phyloP scores from a whole-genome alignment of 352 stramenopile species.

The Pythium rhizo-oryzae region DNA sequence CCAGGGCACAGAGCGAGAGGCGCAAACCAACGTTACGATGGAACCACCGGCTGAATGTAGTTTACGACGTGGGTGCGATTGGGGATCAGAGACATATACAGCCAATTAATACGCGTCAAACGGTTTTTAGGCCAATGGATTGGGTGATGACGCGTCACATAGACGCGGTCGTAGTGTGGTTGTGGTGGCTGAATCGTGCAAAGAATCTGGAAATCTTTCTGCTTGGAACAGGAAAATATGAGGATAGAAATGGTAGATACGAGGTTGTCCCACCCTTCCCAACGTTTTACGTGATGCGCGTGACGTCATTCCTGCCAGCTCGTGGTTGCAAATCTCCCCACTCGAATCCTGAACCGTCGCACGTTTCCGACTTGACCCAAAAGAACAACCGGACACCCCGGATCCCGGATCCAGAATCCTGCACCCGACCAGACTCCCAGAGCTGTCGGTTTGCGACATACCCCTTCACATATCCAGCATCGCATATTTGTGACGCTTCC shows the following conservation, averaged over 20 bases:
- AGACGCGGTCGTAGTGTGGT: constrained; percentile 8
- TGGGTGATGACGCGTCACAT: constrained; percentile 8
- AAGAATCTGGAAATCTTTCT: constrained; percentile 19
- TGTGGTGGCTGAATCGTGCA: constrained; percentile 22
- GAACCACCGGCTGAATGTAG: constrained; percentile 6
- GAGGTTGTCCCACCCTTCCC: constrained; percentile 7
- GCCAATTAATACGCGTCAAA: constrained; percentile 11
- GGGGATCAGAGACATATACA: not conserved
- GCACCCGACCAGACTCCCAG: too few relatives aligned
- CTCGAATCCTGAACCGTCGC: constrained; percentile 29
- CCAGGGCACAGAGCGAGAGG: constrained; percentile 5
- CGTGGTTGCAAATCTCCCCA: not conserved
- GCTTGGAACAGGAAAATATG: constrained; percentile 1
- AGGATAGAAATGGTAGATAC: constrained; percentile 12
- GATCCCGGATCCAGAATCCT: not conserved
- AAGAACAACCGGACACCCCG: not conserved
- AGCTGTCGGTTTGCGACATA: not conserved
- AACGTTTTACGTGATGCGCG: constrained; percentile 24
- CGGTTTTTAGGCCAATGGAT: constrained; percentile 16
- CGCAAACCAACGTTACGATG: not conserved
- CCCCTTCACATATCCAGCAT: not conserved
- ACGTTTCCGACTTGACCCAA: constrained; percentile 9
- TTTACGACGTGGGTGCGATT: not conserved
- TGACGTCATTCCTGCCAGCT: constrained; percentile 21
- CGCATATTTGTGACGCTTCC: not conserved